Base-by-base conservation (phyloP, 352 stramenopile species). In the Phytopythium mirpurense region DNA sequence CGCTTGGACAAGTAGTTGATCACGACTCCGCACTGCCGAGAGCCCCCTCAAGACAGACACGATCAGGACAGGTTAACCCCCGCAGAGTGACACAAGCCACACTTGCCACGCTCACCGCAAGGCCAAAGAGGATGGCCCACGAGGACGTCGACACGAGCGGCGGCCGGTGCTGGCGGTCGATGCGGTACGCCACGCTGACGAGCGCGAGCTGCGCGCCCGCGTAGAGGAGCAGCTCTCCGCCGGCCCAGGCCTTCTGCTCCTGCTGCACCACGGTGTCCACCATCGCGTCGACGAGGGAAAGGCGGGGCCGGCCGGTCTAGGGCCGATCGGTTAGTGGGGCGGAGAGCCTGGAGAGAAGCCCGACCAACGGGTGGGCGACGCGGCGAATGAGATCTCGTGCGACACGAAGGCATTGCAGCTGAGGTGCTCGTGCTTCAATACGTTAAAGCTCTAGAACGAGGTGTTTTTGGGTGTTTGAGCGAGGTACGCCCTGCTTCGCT, bases 151-250 rank as follows among this genome's bases (percentile, higher is more conserved):
- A 77, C 10, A 86, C 31, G 27, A 75, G 61, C 43, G 71, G 72
- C 29, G 58, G 57, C 1, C n/a, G 36, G 43, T 69, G 70, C 21
- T 51, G 50, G 5, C 63, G 62, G 24, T 86, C 75, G 47, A 84
- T 79, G 32, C 65, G 58, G 53, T 84, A 86, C n/a, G 69, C 67
- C 35, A 86, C 68, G 65, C 70, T 66, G 24, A 86, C 72, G 31
- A 86, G 54, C 42, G 68, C 40, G 36, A 86, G 63, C 61, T 86
- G 65, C 7, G 77, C 57, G 36, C 78, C 43, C 26, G 70, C 70
- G 32, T 64, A 80, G 18, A 69, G 59, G 14, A 86, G 61, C 19
- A 86, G 64, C 52, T 86, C 67, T 1, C 47, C 57, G 45, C 75
- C 69, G 3, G 69, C 72, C 68, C 66, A 68, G 27, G 63, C 62